Conservation (phyloP, 129 eudicot species). For the Flaveria brownii region DNA sequence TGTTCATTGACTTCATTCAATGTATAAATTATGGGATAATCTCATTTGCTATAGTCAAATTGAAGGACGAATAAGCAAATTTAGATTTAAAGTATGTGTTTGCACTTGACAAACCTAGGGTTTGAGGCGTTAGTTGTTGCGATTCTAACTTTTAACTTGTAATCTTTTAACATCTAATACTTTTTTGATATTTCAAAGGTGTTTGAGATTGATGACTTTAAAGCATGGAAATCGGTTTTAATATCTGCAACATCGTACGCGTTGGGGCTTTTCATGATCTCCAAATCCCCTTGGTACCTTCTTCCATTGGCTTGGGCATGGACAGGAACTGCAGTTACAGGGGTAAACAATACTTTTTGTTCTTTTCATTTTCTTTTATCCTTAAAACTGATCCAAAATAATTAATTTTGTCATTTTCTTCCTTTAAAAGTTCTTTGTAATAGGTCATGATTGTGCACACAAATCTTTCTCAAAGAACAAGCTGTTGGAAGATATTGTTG, state of each 20-base stretch:
- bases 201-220: slow-evolving; percentile 79
- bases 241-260: slow-evolving; percentile 79
- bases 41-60: neutral
- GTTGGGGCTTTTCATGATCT: slow-evolving; percentile 76
- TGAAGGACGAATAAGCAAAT: neutral
- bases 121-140: neutral
- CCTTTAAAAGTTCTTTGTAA: slow-evolving; percentile 81
- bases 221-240: slow-evolving; percentile 92
- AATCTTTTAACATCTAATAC: neutral
- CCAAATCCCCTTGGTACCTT: slow-evolving; percentile 92
- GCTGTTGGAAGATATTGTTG: slow-evolving; percentile 91
- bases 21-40: neutral
- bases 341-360: slow-evolving; percentile 56
- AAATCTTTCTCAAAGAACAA: slow-evolving; percentile 96
- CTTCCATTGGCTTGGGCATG: slow-evolving; percentile 99
- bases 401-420: slow-evolving; percentile 16
- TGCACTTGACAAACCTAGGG: neutral
- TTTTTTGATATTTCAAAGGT: slow-evolving; percentile 45
- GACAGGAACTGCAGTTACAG: slow-evolving; percentile 98
- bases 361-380: slow-evolving; percentile 12
- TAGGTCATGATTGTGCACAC: slow-evolving; percentile 99
- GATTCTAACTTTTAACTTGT: neutral
- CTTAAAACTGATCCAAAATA: neutral
- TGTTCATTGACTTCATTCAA: neutral
- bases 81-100: neutral